Percentiles rank a stretch among this genome's conserved stretches.
phyloP scores from a whole-genome alignment of 768 basidiomycete genomes.

The Albatrellus ellisii region DNA sequence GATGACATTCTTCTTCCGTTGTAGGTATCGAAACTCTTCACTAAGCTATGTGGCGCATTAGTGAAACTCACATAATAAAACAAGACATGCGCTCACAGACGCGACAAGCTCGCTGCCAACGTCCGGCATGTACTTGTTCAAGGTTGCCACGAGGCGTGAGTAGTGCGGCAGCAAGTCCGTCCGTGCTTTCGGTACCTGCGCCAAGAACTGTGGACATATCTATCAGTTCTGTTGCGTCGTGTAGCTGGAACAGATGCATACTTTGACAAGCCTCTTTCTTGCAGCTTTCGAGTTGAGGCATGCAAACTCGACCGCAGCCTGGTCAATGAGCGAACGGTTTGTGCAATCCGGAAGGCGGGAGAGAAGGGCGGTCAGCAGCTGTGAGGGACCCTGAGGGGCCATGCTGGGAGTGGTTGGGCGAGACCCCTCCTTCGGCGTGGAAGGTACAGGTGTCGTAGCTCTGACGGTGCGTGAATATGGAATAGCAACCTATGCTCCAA shows the following conservation, averaged over 20 bases:
- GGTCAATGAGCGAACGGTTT: slow-evolving; percentile 80
- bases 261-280: slow-evolving; percentile 81
- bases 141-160: slow-evolving; percentile 74
- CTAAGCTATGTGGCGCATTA: slow-evolving; percentile 49
- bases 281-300: slow-evolving; percentile 96
- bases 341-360: slow-evolving; percentile 91
- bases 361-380: slow-evolving; percentile 82
- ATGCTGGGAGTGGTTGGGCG: slow-evolving; percentile 50
- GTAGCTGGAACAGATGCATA: slow-evolving; percentile 18
- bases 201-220: slow-evolving; percentile 48
- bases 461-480: slow-evolving; percentile 14
- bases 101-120: slow-evolving; percentile 73
- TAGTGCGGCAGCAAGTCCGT: slow-evolving; percentile 91
- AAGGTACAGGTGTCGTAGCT: slow-evolving; percentile 49
- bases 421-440: slow-evolving; percentile 44
- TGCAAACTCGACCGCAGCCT: slow-evolving; percentile 90
- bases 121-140: slow-evolving; percentile 91
- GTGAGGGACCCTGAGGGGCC: slow-evolving; percentile 83
- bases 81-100: slow-evolving; percentile 37
- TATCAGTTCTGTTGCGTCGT: slow-evolving; percentile 2
- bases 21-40: slow-evolving; percentile 92
- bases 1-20: slow-evolving; percentile 86
- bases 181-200: slow-evolving; percentile 75
- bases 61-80: background rate
- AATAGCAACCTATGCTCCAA: no score